A percentile compares a stretch with the other conserved stretches of the same genome.
These are phyloP conservation scores for Cryptosporidium meleagridis DNA, from an alignment of 169 alveolate species.

Conservation along the genomic window DNA sequence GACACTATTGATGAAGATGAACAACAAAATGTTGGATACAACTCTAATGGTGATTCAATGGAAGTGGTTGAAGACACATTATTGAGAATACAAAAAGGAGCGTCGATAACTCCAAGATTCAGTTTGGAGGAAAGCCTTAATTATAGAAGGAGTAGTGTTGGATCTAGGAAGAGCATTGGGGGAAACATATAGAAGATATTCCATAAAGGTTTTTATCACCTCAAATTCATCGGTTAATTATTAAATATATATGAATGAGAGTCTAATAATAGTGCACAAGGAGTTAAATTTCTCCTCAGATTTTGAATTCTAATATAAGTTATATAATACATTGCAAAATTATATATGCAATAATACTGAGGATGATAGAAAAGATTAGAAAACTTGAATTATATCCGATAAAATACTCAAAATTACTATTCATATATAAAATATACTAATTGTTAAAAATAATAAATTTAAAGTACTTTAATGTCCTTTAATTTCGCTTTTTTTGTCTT, in stretches of 20 bases:
- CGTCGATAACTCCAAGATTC: conserved; percentile 55
- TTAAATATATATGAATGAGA: not conserved
- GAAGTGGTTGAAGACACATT: conserved; percentile 59
- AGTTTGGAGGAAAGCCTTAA: conserved; percentile 34
- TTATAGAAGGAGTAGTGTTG: conserved; percentile 11
- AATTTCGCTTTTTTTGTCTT: not conserved
- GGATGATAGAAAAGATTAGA: not conserved
- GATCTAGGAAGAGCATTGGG: conserved; percentile 42
- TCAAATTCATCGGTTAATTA: not conserved
- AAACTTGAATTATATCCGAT: not conserved
- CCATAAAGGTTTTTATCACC: not conserved
- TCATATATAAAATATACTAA: not conserved
- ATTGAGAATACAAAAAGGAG: conserved; percentile 40
- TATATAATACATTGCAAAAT: not conserved
- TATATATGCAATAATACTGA: not conserved
- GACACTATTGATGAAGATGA: conserved; percentile 22
- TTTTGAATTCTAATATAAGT: not conserved
- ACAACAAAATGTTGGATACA: not conserved
- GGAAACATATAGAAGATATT: not conserved
- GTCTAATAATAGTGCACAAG: not conserved
- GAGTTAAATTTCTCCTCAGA: not conserved
- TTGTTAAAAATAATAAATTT: conserved; percentile 3
- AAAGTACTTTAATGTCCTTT: not conserved
- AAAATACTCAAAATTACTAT: not conserved
- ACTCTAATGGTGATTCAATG: conserved; percentile 5